Base-by-base conservation (phyloP, 768 basidiomycete genomes). In the Suillus decipiens region DNA sequence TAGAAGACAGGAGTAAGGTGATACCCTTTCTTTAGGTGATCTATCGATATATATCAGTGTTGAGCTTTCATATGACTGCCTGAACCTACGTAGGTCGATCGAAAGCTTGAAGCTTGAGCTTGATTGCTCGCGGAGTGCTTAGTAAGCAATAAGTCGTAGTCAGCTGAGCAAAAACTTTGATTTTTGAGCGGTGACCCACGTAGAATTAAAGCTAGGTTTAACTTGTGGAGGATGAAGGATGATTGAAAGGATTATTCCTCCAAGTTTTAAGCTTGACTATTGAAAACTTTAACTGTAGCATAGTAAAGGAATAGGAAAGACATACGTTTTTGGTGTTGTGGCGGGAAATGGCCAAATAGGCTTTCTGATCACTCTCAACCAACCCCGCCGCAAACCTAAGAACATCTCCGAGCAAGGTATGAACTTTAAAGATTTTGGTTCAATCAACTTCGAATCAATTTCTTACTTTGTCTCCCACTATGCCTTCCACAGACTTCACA, bases 331-430 rank as follows among this genome's bases (percentile, higher is more conserved):
- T 57, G 56, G 56, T 57, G 45, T 67, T 73, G 74, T 75, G 77
- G 73, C 76, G 73, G 66, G 73, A 69, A 64, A 67, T 67, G 61
- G 65, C 68, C 60, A 73, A 77, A 75, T 71, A 72, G 76, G 68
- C 66, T 55, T 61, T 54, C 57, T 64, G 31, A 57, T 63, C 75
- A 74, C 72, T 74, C 69, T 73, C 73, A 70, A 81, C 81, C 81
- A 82, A 57, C 56, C 80, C 80, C 84, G 82, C 68, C 85, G 82
- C 84, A 83, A 84, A 80, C 82, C 78, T 81, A 74, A 79, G 79
- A 81, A 77, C 78, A 84, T 84, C 85, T 86, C 56, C 56, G 56
- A 57, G 56, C 56, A 57, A 57, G 56, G 56, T 57, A 74, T 78
- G 78, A 86, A 85, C 84, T 85, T 81, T 86, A 57, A 57, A 57